A percentile compares a stretch with the other conserved stretches of the same genome.
phyloP scores from a whole-genome alignment of 768 basidiomycete species.

The Boletus subcaerulescens region DNA sequence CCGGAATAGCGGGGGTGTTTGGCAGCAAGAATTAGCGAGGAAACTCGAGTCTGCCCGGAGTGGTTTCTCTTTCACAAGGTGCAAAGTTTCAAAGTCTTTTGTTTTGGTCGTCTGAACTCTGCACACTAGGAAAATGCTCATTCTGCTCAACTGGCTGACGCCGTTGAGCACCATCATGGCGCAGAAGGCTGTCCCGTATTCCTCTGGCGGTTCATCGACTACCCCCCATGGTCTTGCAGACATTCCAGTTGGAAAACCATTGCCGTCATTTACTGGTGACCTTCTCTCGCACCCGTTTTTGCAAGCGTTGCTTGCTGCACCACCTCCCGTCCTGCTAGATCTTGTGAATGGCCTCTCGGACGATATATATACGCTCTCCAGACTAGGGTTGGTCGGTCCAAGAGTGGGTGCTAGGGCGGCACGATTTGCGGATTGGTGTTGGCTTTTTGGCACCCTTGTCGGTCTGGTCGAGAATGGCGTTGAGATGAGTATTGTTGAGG shows the following conservation, averaged over 20 bases:
- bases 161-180: constrained; percentile 70
- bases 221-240: constrained; percentile 21
- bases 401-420: constrained; percentile 66
- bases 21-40: constrained; percentile 55
- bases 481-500: constrained; percentile 67
- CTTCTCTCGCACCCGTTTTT: constrained; percentile 57
- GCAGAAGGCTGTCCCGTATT: constrained; percentile 65
- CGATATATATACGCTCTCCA: constrained; percentile 74
- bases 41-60: constrained; percentile 53
- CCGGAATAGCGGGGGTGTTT: constrained; percentile 40
- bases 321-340: constrained; percentile 80
- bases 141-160: constrained; percentile 82
- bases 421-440: constrained; percentile 82
- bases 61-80: constrained; percentile 78
- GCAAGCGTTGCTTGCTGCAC: constrained; percentile 71
- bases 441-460: constrained; percentile 77
- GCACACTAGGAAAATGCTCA: constrained; percentile 62
- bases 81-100: constrained; percentile 5
- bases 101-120: constrained; percentile 2
- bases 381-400: constrained; percentile 65
- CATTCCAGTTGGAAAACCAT: constrained; percentile 4
- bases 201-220: constrained; percentile 33
- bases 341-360: constrained; percentile 72
- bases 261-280: constrained; percentile 12
- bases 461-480: constrained; percentile 82